Percentiles rank a stretch among this genome's conserved stretches.
phyloP scores from a whole-genome alignment of 2,329 filamentous ascomycete genomes.

The Penicillium vulpinum region DNA sequence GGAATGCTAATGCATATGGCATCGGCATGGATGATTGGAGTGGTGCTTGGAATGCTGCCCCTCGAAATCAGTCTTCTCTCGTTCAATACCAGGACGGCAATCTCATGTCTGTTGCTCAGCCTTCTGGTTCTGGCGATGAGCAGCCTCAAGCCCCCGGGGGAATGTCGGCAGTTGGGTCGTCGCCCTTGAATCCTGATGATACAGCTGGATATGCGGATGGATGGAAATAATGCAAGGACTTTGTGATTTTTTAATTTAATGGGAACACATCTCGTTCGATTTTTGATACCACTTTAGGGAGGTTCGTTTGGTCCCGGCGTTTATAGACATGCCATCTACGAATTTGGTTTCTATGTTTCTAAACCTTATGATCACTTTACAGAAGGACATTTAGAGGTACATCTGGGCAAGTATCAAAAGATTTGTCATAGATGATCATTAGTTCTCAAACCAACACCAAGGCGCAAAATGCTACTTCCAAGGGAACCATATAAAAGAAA shows the following conservation, averaged over 20 bases:
- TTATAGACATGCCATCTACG: neutral
- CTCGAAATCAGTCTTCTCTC: slow-evolving; percentile 14
- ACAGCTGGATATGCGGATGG: slow-evolving; percentile 8
- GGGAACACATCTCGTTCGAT: neutral
- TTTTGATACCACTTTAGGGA: slow-evolving; percentile 1
- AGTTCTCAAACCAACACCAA: slow-evolving; percentile 24
- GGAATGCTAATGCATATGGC: slow-evolving; percentile 62
- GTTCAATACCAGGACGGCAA: slow-evolving; percentile 12
- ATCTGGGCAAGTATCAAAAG: slow-evolving; percentile 3
- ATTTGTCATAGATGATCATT: slow-evolving; percentile 27
- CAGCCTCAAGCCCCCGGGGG: neutral
- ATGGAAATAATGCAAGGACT: slow-evolving; percentile 12
- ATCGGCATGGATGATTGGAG: slow-evolving; percentile 64
- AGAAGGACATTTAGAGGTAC: neutral
- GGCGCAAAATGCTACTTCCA: slow-evolving; percentile 21
- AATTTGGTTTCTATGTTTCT: too few relatives aligned
- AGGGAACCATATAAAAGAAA: slow-evolving; percentile 15
- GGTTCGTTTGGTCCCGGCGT: neutral
- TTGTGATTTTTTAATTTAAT: neutral
- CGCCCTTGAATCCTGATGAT: neutral
- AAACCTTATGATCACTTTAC: neutral
- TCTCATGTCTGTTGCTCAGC: slow-evolving; percentile 1
- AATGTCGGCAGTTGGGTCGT: slow-evolving; percentile 1
- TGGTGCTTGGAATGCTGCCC: slow-evolving; percentile 28
- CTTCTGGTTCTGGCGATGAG: neutral